Evolutionary conservation across 2,329 filamentous ascomycete genomes (phyloP).

Genomic region (Leptographium radiaticola): DNA sequence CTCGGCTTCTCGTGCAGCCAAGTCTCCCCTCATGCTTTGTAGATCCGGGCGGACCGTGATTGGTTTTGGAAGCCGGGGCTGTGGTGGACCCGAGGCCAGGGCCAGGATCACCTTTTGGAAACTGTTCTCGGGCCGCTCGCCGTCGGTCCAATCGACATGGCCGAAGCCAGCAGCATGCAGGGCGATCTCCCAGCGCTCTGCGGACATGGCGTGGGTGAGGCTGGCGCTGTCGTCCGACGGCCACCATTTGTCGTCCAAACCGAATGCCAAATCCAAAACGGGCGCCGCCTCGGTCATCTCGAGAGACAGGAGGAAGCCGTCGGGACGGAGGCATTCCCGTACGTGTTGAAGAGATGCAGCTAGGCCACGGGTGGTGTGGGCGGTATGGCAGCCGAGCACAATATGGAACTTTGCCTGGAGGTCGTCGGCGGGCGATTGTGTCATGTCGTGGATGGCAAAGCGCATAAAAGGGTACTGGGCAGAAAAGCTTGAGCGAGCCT

Average conservation of each 20-base stretch:
- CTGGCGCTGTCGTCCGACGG: constrained; percentile 19
- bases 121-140: constrained; percentile 12
- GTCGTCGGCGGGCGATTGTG: constrained; percentile 13
- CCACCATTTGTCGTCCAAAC: constrained; percentile 26
- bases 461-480: constrained; percentile 15
- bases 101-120: constrained; percentile 19
- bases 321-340: constrained; percentile 15
- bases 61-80: not conserved
- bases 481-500: constrained; percentile 15
- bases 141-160: constrained; percentile 20
- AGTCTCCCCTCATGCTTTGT: not conserved
- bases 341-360: constrained; percentile 13
- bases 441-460: constrained; percentile 19
- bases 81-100: constrained; percentile 6
- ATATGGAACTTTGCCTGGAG: constrained; percentile 17
- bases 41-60: not conserved
- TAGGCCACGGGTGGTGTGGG: constrained; percentile 20
- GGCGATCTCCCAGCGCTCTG: constrained; percentile 14
- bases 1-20: not conserved
- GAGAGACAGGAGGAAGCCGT: constrained; percentile 21
- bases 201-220: constrained; percentile 11
- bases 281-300: constrained; percentile 19
- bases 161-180: constrained; percentile 16
- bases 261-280: constrained; percentile 22
- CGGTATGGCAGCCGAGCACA: constrained; percentile 19